These are phyloP conservation scores for Infundibulicybe gibba DNA, from an alignment of 768 basidiomycete genomes.

Conservation along the genomic window DNA sequence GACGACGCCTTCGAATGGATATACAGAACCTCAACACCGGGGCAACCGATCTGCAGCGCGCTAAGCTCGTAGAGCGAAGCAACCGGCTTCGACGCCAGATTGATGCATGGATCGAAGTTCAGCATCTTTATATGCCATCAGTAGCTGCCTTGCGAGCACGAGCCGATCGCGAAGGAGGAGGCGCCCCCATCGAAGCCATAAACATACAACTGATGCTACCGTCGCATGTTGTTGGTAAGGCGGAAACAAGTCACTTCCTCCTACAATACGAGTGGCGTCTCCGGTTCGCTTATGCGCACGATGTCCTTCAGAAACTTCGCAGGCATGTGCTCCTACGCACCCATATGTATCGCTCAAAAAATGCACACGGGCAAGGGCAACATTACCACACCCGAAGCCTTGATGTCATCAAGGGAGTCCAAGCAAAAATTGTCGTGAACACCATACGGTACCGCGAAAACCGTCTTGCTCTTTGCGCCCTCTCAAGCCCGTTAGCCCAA, in stretches of 20 bases:
- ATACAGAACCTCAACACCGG: slow-evolving; percentile 10
- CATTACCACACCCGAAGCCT: slow-evolving; percentile 14
- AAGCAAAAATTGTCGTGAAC: slow-evolving; percentile 17
- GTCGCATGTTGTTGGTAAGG: no score
- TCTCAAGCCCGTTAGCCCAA: slow-evolving; percentile 18
- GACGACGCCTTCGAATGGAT: no score
- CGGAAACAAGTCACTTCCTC: no score
- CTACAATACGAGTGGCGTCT: no score
- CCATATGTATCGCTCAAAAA: slow-evolving; percentile 25
- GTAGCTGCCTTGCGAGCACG: background rate
- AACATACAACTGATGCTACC: slow-evolving; percentile 4
- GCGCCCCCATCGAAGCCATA: background rate
- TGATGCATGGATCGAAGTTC: no score
- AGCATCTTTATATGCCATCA: slow-evolving; percentile 25
- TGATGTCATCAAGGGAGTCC: slow-evolving; percentile 12
- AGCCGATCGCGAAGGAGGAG: no score
- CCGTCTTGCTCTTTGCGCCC: no score
- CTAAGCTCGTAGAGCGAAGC: slow-evolving; percentile 21
- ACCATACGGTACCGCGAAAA: slow-evolving; percentile 22
- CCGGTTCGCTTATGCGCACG: slow-evolving; percentile 15
- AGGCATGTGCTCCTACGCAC: slow-evolving; percentile 17
- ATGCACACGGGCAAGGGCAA: slow-evolving; percentile 17
- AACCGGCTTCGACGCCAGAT: no score
- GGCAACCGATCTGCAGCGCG: slow-evolving; percentile 22
- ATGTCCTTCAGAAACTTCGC: background rate